Evolutionary conservation across 345 rosid species (phyloP).

Genomic region (Sisymbrium altissimum): DNA sequence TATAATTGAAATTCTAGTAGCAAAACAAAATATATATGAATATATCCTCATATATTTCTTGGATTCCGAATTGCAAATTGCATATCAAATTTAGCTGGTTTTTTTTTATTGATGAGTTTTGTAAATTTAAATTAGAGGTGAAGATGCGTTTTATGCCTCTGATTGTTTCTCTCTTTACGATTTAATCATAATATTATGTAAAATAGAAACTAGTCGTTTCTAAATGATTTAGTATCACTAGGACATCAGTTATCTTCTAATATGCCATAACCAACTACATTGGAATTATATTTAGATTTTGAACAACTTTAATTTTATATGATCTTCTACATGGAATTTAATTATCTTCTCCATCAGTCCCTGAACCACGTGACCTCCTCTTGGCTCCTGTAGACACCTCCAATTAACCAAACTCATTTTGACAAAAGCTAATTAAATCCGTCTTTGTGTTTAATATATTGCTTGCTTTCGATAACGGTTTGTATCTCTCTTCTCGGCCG

Average conservation of each 20-base stretch:
- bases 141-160: too few relatives aligned
- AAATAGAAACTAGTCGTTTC: background rate
- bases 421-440: slow-evolving; percentile 1
- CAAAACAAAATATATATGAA: too few relatives aligned
- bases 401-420: background rate
- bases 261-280: background rate
- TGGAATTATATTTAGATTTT: background rate
- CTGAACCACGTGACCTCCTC: background rate
- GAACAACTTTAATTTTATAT: background rate
- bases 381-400: background rate
- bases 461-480: too few relatives aligned
- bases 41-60: too few relatives aligned
- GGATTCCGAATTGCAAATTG: too few relatives aligned
- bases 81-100: too few relatives aligned
- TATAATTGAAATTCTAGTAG: too few relatives aligned
- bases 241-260: background rate
- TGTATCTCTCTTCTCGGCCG: too few relatives aligned
- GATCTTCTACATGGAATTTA: background rate
- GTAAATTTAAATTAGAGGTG: too few relatives aligned
- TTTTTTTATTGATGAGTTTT: too few relatives aligned
- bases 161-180: background rate
- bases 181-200: background rate
- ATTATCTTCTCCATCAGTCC: background rate
- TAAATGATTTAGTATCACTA: background rate
- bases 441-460: background rate